Conservation (phyloP, 495 filamentous ascomycete genomes). For the Daldinia concentrica region DNA sequence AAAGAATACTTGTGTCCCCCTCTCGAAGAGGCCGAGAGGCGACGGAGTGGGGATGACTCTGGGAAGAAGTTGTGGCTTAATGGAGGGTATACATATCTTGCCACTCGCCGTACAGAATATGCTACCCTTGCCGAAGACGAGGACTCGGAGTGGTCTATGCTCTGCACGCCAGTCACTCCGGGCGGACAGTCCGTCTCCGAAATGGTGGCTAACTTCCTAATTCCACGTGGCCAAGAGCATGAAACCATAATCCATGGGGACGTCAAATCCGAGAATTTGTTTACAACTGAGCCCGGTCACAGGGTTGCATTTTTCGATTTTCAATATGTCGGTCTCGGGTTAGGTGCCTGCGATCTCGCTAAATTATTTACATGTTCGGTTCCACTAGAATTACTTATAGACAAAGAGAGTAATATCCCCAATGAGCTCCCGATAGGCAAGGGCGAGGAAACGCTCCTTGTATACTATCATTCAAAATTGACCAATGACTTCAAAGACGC, state of each 20-base stretch:
- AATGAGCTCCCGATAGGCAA: slow-evolving; percentile 38
- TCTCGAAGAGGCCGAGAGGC: slow-evolving; percentile 45
- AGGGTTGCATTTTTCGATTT: slow-evolving; percentile 59
- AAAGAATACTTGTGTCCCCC: slow-evolving; percentile 46
- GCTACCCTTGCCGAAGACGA: slow-evolving; percentile 37
- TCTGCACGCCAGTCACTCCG: slow-evolving; percentile 32
- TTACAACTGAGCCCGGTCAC: slow-evolving; percentile 42
- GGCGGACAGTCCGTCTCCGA: slow-evolving; percentile 39
- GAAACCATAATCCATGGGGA: slow-evolving; percentile 59
- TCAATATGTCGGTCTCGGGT: slow-evolving; percentile 56
- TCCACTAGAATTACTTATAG: slow-evolving; percentile 48
- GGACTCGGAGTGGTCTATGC: slow-evolving; percentile 48
- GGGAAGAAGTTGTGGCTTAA: slow-evolving; percentile 53
- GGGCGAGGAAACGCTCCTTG: slow-evolving; percentile 49
- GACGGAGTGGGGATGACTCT: slow-evolving; percentile 3
- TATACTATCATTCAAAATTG: slow-evolving; percentile 47
- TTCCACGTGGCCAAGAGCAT: slow-evolving; percentile 44
- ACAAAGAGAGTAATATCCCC: slow-evolving; percentile 26
- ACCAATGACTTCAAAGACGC: slow-evolving; percentile 13
- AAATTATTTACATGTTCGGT: slow-evolving; percentile 56
- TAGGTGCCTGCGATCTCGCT: slow-evolving; percentile 58
- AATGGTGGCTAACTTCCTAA: slow-evolving; percentile 45
- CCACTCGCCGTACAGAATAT: slow-evolving; percentile 53
- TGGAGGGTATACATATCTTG: slow-evolving; percentile 60
- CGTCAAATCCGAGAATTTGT: slow-evolving; percentile 57